Percentiles rank a stretch among this genome's conserved stretches.
phyloP scores from a whole-genome alignment of 306 rosid genomes.

The Sphenostylis stenocarpa region DNA sequence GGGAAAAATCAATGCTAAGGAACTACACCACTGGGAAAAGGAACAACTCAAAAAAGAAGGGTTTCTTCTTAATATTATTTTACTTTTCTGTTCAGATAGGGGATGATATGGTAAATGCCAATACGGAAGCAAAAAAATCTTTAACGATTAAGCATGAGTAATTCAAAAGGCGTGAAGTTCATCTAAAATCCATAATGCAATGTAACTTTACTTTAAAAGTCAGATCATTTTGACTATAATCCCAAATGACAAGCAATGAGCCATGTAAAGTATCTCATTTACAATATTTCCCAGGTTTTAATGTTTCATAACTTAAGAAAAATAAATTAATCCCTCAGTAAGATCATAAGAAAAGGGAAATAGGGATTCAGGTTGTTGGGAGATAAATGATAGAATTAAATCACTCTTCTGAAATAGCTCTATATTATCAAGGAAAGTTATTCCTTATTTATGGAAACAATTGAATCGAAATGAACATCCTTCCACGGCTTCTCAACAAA shows the following conservation, averaged over 20 bases:
- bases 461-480: background rate
- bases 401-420: background rate
- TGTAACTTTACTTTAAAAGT: background rate
- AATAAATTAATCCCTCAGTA: constrained; percentile 6
- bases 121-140: constrained; percentile 1
- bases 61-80: background rate
- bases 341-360: background rate
- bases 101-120: background rate
- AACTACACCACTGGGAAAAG: background rate
- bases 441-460: background rate
- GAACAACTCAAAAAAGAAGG: background rate
- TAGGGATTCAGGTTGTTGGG: background rate
- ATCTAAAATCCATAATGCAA: constrained; percentile 1
- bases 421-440: constrained; percentile 17
- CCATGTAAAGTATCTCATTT: constrained; percentile 3
- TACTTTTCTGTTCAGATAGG: background rate
- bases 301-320: background rate
- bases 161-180: background rate
- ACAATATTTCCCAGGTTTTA: constrained; percentile 1
- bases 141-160: background rate
- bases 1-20: background rate
- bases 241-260: constrained; percentile 15
- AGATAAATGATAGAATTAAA: constrained; percentile 15
- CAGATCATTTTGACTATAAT: background rate
- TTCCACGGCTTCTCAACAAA: constrained; percentile 23